Evolutionary conservation across 140 eudicot species (phyloP).

Genomic region (Flaveria floridana): DNA sequence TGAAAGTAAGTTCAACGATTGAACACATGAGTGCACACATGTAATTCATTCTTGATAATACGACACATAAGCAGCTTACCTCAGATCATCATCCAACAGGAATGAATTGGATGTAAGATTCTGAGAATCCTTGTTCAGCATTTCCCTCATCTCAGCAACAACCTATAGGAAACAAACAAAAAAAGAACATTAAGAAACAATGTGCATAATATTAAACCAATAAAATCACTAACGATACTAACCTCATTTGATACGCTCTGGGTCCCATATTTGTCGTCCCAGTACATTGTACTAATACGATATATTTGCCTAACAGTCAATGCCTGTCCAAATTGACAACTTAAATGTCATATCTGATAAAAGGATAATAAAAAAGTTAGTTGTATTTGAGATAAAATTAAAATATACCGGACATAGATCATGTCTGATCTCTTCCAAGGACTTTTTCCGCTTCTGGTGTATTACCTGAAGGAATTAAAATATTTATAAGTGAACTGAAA

Average conservation of each 20-base stretch:
- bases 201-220: background rate
- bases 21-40: too few species aligned
- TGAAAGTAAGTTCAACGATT: background rate
- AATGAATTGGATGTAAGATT: conserved; percentile 93
- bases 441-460: conserved; percentile 94
- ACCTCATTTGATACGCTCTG: conserved; percentile 98
- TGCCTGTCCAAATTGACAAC: conserved; percentile 52
- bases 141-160: conserved; percentile 91
- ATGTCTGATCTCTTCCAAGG: conserved; percentile 89
- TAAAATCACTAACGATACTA: conserved; percentile 26
- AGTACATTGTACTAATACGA: conserved; percentile 98
- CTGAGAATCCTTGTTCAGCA: conserved; percentile 79
- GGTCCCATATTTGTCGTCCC: conserved; percentile 99
- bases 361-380: background rate
- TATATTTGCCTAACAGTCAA: conserved; percentile 94
- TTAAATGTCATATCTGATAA: background rate
- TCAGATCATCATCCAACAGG: conserved; percentile 94
- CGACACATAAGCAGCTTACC: conserved; percentile 41
- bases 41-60: too few species aligned
- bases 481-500: conserved; percentile 16
- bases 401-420: conserved; percentile 94
- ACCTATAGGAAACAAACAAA: conserved; percentile 47
- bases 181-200: conserved; percentile 13
- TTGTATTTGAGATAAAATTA: background rate
- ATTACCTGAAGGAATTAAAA: conserved; percentile 56